Evolutionary conservation across 2,329 filamentous ascomycete genomes (phyloP), one percentile per base, ranked within the genome.

Genomic region (Fusarium pininemorale): DNA sequence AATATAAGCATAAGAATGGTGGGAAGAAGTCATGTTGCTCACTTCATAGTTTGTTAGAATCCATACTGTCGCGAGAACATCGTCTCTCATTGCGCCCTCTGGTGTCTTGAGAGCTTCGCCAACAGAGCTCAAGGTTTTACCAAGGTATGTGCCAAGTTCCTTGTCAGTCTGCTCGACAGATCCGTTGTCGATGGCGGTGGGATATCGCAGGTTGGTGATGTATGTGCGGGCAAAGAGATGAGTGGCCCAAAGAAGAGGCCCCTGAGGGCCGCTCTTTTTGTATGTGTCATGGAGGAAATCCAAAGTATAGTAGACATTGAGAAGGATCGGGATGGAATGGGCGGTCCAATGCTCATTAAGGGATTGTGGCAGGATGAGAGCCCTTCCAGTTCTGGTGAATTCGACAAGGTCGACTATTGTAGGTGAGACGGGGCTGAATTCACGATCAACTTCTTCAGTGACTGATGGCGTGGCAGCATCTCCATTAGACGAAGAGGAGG

Each of bases 161-260:
- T 75, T 75, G 38, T 81, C 76, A 8, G 76, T 79, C 57, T 81
- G 75, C 2, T 26, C 28, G 10, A 74, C 42, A 6, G 80, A 79
- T 12, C 72, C 72, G 20, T 72, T 77, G 37, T 78, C 66, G 13
- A 80, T 69, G 35, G 80, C 75, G 11, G 81, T 81, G 3, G 81
- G 79, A 28, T 81, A 78, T 24, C 77, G 76, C 32, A 83, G 54
- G 45, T 84, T 84, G 35, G 79, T 83, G 41, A 83, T 75, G 58
- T 84, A 84, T 24, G 83, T 83, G 24, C 82, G 77, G 28, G 83
- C 78, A 69, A 84, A 84, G 41, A 84, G 80, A 54, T 84, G 83
- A 22, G 82, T 81, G 11, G 82, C 81, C 78, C 82, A 83, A 15
- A 82, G 58, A n/a, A 84, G 75, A 13, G 83, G 82, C 10, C 83